Conservation (phyloP, 441 rosid species). For the Bocquillonia castaneifolia region DNA sequence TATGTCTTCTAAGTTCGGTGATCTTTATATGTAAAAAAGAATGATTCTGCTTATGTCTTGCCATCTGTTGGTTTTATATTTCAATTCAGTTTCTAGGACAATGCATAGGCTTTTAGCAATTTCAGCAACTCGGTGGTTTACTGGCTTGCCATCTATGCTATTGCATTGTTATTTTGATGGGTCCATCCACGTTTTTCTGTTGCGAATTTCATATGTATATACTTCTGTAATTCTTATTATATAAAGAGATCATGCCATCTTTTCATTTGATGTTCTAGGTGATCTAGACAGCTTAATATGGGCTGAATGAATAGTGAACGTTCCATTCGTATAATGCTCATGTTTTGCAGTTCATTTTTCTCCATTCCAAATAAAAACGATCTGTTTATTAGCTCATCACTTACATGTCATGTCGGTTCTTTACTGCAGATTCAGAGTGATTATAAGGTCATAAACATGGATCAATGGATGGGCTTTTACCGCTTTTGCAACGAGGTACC, state of each 20-base stretch:
- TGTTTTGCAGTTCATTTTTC: too few relatives aligned
- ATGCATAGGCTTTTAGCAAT: neutral
- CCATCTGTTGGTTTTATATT: neutral
- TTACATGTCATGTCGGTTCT: neutral
- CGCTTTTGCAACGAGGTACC: conserved; percentile 60
- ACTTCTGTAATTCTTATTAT: too few relatives aligned
- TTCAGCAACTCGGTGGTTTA: neutral
- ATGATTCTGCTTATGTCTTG: neutral
- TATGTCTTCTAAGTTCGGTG: conserved; percentile 14
- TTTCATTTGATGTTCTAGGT: conserved; percentile 6
- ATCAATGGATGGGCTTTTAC: conserved; percentile 54
- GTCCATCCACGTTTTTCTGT: neutral
- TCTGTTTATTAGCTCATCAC: too few relatives aligned
- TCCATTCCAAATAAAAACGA: neutral
- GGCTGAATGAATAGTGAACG: neutral
- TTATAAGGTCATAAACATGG: conserved; percentile 53
- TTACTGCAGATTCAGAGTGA: conserved; percentile 47
- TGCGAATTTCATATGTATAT: too few relatives aligned
- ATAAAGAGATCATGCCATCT: neutral
- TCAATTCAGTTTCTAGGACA: conserved; percentile 1
- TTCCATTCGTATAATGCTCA: neutral
- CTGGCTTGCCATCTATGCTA: neutral
- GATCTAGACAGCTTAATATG: neutral
- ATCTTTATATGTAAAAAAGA: neutral
- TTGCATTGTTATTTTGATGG: neutral